Conservation (phyloP, 805 yeast genomes). For the Barnettozyma californica region DNA sequence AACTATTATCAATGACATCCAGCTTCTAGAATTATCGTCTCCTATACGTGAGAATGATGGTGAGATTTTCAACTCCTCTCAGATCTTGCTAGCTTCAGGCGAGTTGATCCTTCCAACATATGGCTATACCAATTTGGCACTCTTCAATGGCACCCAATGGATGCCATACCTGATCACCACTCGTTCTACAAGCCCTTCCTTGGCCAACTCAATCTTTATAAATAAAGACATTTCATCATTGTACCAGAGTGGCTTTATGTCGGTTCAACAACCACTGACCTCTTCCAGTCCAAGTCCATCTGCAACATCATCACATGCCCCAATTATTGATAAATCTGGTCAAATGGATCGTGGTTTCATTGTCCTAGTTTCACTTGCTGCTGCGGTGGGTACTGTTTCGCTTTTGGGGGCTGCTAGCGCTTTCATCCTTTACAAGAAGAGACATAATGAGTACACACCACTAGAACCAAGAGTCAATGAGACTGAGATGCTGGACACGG, state of each 20-base stretch:
- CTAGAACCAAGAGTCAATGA: conserved; percentile 54
- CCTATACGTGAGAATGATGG: conserved; percentile 28
- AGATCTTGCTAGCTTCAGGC: conserved; percentile 56
- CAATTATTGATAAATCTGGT: conserved; percentile 10
- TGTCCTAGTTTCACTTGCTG: conserved; percentile 63
- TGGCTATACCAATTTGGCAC: conserved; percentile 57
- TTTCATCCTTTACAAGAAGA: conserved; percentile 30
- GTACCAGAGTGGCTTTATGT: conserved; percentile 23
- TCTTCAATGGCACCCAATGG: conserved; percentile 65
- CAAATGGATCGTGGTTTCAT: conserved; percentile 51
- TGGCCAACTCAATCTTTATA: conserved; percentile 28
- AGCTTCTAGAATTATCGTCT: conserved; percentile 33
- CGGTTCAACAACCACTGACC: conserved; percentile 11
- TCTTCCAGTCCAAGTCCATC: conserved; percentile 13
- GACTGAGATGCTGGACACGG: conserved; percentile 53
- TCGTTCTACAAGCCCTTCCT: conserved; percentile 19
- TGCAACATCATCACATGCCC: conserved; percentile 10
- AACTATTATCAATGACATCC: conserved; percentile 41
- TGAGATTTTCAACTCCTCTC: conserved; percentile 37
- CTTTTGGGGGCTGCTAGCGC: conserved; percentile 38
- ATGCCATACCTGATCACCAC: conserved; percentile 51
- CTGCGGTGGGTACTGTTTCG: conserved; percentile 49
- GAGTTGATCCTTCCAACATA: conserved; percentile 39
- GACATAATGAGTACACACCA: conserved; percentile 38
- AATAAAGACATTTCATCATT: conserved; percentile 34